Evolutionary conservation across 805 yeast genomes (phyloP), one percentile per base, ranked within the genome.

Genomic region (Schwanniomyces sp.): DNA sequence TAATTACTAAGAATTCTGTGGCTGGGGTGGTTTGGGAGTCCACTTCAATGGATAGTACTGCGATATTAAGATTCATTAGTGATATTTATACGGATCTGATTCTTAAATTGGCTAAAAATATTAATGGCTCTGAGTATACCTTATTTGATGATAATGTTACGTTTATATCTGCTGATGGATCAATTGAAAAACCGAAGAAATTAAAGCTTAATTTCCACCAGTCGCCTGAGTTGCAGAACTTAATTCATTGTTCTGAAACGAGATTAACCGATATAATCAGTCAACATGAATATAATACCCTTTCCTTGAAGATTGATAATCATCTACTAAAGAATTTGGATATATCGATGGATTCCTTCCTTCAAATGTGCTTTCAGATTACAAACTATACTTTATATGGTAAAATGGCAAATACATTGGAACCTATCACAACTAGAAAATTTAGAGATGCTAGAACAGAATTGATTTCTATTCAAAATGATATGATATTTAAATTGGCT

Each of bases 401-500:
- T 2, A 74, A 70, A 48, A 56, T 76, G 47, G 72, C 67, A 16
- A 72, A 73, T 53, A 70, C 76, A 2, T 74, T 84, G 43, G 82
- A 81, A 46, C 85, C 85, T 3, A 77, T 81, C 25, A 82, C 91
- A 5, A 86, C 91, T 1, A 72, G 95, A 50, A 74, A 74, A 49
- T 87, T 85, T 63, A 74, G 73, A 50, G 84, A 84, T 59, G 76
- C 91, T 5, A 76, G 95, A 55, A 84, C 91, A 0, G 89, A 86
- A 51, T 75, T 86, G 18, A 72, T 86, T 37, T 80, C 87, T 21
- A 72, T 86, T 36, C 92, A 86, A 57, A 80, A 77, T 53, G 84
- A 80, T 16, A 52, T 64, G 24, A 66, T 80, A 48, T 59, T 75
- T 43, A 67, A 74, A 51, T 67, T 79, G 49, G 86, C 86, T 44